These are phyloP conservation scores for Tremella mesenterica DNA, from an alignment of 768 basidiomycete genomes.

Conservation along the genomic window DNA sequence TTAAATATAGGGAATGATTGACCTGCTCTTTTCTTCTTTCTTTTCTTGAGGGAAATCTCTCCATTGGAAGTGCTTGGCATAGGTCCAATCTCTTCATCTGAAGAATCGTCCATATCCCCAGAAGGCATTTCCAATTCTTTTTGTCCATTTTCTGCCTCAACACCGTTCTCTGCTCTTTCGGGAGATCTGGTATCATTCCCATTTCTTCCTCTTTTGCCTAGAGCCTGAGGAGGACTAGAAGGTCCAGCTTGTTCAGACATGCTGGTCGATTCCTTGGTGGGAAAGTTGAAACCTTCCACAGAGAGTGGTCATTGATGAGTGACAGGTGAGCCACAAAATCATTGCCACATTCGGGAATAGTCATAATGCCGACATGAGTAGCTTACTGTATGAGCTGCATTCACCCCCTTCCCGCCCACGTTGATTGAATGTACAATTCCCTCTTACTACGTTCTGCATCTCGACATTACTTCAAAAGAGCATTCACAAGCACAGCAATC, in stretches of 20 bases:
- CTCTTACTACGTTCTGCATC: too few relatives aligned
- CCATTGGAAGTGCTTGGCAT: conserved; percentile 30
- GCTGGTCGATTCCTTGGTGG: too few relatives aligned
- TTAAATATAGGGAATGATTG: conserved; percentile 5
- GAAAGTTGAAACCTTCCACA: too few relatives aligned
- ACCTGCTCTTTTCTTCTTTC: conserved; percentile 44
- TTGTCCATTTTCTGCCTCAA: conserved; percentile 9
- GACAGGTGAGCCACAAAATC: too few relatives aligned
- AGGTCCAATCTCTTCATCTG: conserved; percentile 40
- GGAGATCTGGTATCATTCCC: not conserved
- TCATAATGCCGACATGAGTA: too few relatives aligned
- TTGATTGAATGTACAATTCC: too few relatives aligned
- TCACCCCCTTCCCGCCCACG: too few relatives aligned
- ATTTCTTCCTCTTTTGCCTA: conserved; percentile 18
- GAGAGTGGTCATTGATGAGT: too few relatives aligned
- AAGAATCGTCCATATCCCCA: conserved; percentile 32
- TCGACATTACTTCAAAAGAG: too few relatives aligned
- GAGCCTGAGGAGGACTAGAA: conserved; percentile 1
- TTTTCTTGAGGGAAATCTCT: conserved; percentile 8
- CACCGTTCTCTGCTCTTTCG: not conserved
- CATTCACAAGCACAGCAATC: conserved; percentile 32
- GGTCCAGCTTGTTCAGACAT: conserved; percentile 6
- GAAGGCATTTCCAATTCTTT: conserved; percentile 38
- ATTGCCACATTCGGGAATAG: too few relatives aligned
- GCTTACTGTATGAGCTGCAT: too few relatives aligned